Conservation (phyloP, 371 early-diverging fungal genomes). For the Mucor lusitanicus region DNA sequence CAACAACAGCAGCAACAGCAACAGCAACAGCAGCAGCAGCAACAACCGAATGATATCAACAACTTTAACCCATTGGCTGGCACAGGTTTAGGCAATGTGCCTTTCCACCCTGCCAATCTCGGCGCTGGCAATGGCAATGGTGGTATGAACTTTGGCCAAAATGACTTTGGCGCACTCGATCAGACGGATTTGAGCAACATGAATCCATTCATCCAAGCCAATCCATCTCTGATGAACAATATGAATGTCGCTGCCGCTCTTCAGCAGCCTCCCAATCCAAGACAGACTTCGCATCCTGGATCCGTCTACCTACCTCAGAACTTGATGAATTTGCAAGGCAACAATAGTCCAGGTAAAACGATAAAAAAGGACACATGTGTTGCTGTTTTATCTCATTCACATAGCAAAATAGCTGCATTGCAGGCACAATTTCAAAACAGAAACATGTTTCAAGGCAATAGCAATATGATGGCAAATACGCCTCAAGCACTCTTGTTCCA, state of each 20-base stretch:
- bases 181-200: conserved; percentile 30
- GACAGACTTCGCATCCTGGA: conserved; percentile 18
- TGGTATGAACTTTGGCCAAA: conserved; percentile 26
- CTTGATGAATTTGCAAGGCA: conserved; percentile 17
- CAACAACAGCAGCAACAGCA: conserved; percentile 28
- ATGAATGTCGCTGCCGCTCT: conserved; percentile 11
- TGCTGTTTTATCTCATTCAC: background rate
- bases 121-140: background rate
- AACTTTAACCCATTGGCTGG: conserved; percentile 21
- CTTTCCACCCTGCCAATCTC: conserved; percentile 30
- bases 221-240: conserved; percentile 18
- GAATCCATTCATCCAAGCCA: conserved; percentile 23
- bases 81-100: conserved; percentile 17
- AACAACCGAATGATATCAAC: conserved; percentile 26
- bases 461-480: conserved; percentile 33
- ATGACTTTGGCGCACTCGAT: conserved; percentile 29
- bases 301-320: conserved; percentile 35
- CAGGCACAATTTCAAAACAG: conserved; percentile 34
- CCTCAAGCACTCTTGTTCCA: conserved; percentile 42
- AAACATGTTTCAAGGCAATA: conserved; percentile 27
- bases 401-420: conserved; percentile 23
- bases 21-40: conserved; percentile 23
- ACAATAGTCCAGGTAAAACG: conserved; percentile 17
- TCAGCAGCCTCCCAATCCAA: conserved; percentile 17
- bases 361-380: too few species aligned